A percentile compares a stretch with the other conserved stretches of the same genome.
These are phyloP conservation scores for Cercospora beticola DNA, from an alignment of 2,329 filamentous ascomycete genomes.

Conservation along the genomic window DNA sequence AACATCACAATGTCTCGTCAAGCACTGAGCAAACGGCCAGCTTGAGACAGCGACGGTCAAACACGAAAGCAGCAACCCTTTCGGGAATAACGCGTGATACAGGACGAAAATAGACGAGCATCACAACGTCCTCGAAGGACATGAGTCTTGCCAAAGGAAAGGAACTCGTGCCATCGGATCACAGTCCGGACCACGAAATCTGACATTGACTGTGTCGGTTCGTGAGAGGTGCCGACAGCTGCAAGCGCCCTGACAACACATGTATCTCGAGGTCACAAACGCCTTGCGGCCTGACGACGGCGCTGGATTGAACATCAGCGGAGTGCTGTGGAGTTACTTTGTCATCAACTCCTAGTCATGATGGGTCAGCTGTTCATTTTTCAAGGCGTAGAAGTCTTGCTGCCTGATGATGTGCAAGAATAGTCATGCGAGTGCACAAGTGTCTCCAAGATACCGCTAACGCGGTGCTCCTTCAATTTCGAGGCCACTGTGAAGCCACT, in stretches of 20 bases:
- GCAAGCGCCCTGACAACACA: slow-evolving; percentile 6
- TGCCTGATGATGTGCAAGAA: slow-evolving; percentile 1
- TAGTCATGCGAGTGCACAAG: not conserved
- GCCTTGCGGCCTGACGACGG: slow-evolving; percentile 8
- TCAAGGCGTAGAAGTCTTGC: not conserved
- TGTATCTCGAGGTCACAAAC: not conserved
- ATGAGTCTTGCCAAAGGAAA: not conserved
- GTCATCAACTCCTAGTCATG: not conserved
- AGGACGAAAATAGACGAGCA: not conserved
- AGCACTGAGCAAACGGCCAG: not conserved
- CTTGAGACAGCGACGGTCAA: not conserved
- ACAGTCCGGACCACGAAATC: not conserved
- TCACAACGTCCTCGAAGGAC: not conserved
- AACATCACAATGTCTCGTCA: not conserved
- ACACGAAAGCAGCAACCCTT: not conserved
- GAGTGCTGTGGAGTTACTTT: not conserved
- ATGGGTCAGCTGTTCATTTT: not conserved
- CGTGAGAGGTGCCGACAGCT: not conserved
- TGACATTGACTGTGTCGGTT: not conserved
- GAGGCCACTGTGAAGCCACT: no score
- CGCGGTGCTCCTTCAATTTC: not conserved
- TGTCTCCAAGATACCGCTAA: not conserved
- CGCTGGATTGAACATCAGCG: not conserved
- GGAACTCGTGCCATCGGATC: not conserved
- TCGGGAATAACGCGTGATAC: not conserved